Conservation (phyloP, 768 basidiomycete genomes). For the Hemileccinum rubropunctum region DNA sequence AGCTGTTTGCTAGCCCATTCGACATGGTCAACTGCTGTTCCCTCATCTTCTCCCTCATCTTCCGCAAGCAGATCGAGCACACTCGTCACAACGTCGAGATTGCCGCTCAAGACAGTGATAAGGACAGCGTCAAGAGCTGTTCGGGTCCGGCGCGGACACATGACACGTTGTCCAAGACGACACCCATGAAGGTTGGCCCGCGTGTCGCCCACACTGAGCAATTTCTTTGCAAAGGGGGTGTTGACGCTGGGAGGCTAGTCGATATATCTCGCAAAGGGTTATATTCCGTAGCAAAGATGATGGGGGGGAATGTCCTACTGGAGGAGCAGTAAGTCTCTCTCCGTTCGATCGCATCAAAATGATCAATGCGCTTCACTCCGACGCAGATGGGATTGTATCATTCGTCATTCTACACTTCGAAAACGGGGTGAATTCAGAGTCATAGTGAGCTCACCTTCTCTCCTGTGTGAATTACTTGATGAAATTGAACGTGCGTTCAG, state of each 20-base stretch:
- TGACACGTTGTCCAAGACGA: slow-evolving; percentile 18
- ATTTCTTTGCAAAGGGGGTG: slow-evolving; percentile 36
- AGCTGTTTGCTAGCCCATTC: slow-evolving; percentile 17
- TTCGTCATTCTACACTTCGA: slow-evolving; percentile 31
- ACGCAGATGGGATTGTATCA: slow-evolving; percentile 37
- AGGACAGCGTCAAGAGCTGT: slow-evolving; percentile 30
- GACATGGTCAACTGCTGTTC: slow-evolving; percentile 27
- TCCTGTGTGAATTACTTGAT: slow-evolving; percentile 7
- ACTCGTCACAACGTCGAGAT: slow-evolving; percentile 20
- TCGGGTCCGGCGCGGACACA: slow-evolving; percentile 34
- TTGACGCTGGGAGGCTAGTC: slow-evolving; percentile 34
- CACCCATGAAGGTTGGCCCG: slow-evolving; percentile 29
- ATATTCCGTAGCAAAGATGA: slow-evolving; percentile 30
- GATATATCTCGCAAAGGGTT: slow-evolving; percentile 32
- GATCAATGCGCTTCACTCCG: slow-evolving; percentile 13
- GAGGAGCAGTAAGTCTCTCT: slow-evolving; percentile 34
- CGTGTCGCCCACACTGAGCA: slow-evolving; percentile 35
- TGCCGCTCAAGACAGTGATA: slow-evolving; percentile 20
- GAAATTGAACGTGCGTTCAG: slow-evolving; percentile 20
- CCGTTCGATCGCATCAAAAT: slow-evolving; percentile 15
- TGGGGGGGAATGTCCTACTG: slow-evolving; percentile 37
- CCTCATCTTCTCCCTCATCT: slow-evolving; percentile 22
- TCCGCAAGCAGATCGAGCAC: slow-evolving; percentile 19
- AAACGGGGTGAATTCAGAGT: slow-evolving; percentile 35
- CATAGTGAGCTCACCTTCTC: slow-evolving; percentile 21